Base-by-base conservation (phyloP, 257 asterid genomes). In the Datura wrightii region DNA sequence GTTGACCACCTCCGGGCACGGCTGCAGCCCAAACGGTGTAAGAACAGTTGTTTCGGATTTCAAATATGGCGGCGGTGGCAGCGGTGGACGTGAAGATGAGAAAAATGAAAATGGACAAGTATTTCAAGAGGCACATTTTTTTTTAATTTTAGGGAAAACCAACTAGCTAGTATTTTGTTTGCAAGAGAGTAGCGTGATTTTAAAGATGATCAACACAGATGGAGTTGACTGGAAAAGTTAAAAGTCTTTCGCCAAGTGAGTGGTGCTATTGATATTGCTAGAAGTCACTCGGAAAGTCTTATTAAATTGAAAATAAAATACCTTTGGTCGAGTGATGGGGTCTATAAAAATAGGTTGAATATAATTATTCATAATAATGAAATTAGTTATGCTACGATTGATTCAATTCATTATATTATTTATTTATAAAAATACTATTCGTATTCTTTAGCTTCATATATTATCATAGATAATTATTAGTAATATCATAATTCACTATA, bases 11-110 rank as follows among this genome's bases (percentile, higher is more conserved):
- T 10, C 91, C 91, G 2, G 93, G 95, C 0, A 59, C 79, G 10
- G 92, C 88, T 1, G 92, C 95, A 0, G 92, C 90, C 92, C 93
- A 92, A 2, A 92, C 89, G 0, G 86, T 85, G 88, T 50, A 50
- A 50, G 54, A 9, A 10, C 54, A 50, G 10, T 50, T 50, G 13
- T 50, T 50, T 50, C 13, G 56, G 52, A 92, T n/a, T 7, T 39
- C 74, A 85, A 92, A 92, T 1, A 63, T 83, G 82, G 90, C 87
- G 0, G 90, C 89, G 63, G 5, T 6, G 18, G 60, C 2, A 70
- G 31, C 31, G 31, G 89, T 54, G 56, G 16, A 37, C 13, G 86
- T 76, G 52, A 65, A 34, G 65, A 56, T 39, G 19, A 79, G 54
- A 10, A 50, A 50, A 50, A 50, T 50, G 4, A 50, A 50, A 50